A percentile compares a stretch with the other conserved stretches of the same genome.
Evolutionary conservation across 192 early-diverging fungal genomes (phyloP).

Genomic region (Phycomyces blakesleeanus): DNA sequence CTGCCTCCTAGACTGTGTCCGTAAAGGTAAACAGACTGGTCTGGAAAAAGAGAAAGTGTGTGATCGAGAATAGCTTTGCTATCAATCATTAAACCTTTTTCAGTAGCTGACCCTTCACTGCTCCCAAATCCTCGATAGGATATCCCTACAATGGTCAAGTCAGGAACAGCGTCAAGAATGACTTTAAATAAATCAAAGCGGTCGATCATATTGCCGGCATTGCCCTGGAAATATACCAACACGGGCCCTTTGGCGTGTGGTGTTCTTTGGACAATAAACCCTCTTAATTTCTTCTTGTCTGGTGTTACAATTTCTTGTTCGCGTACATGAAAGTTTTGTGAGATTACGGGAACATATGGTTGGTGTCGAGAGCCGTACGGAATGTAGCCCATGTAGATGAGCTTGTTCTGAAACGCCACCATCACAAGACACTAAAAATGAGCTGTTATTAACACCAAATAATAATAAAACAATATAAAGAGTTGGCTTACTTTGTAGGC

Average conservation of each 20-base stretch:
- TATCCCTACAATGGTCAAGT: constrained; percentile 30
- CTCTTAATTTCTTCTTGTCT: not conserved
- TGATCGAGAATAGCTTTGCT: constrained; percentile 24
- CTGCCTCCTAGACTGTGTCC: constrained; percentile 41
- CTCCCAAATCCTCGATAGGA: constrained; percentile 39
- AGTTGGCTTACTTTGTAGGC: constrained; percentile 10
- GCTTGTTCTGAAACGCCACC: constrained; percentile 40
- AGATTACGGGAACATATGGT: not conserved
- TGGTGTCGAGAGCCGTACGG: constrained; percentile 33
- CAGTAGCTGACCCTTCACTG: constrained; percentile 31
- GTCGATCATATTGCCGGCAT: constrained; percentile 41
- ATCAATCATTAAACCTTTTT: constrained; percentile 32
- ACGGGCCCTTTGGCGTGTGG: constrained; percentile 17
- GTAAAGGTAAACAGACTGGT: constrained; percentile 28
- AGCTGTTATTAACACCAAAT: too few species aligned
- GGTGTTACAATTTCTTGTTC: not conserved
- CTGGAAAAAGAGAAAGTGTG: constrained; percentile 12
- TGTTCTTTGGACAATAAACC: not conserved
- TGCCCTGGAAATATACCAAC: constrained; percentile 45
- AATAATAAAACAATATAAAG: too few species aligned
- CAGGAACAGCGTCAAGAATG: constrained; percentile 16
- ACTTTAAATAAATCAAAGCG: constrained; percentile 29
- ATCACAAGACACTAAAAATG: constrained; percentile 33
- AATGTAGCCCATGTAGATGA: constrained; percentile 40
- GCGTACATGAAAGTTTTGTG: constrained; percentile 18